Conservation (phyloP, 345 rosid genomes). For the Eucalyptus dawsonii region DNA sequence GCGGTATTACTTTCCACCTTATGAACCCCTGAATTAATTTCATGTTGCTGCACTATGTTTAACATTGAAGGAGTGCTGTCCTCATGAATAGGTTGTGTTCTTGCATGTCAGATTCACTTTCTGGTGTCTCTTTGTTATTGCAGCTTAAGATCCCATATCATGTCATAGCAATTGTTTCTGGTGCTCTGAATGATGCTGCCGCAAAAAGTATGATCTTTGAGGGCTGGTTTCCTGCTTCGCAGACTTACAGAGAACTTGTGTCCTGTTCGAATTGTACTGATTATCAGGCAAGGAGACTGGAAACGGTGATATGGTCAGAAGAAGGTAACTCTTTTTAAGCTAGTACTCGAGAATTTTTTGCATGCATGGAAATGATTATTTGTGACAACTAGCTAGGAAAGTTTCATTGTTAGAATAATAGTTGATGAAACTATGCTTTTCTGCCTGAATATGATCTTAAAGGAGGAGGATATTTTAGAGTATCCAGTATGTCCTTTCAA, state of each 20-base stretch:
- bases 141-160: slow-evolving; percentile 85
- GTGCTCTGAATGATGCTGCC: slow-evolving; percentile 88
- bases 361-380: not conserved
- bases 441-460: not conserved
- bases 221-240: slow-evolving; percentile 93
- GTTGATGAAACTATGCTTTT: not conserved
- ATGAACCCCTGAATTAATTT: not conserved
- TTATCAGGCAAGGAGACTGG: slow-evolving; percentile 78
- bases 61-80: not conserved
- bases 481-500: not conserved
- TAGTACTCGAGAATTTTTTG: no score
- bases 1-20: slow-evolving; percentile 19
- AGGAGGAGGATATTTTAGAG: not conserved
- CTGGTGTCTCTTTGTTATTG: not conserved
- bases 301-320: slow-evolving; percentile 89
- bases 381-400: not conserved
- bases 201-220: slow-evolving; percentile 97
- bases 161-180: slow-evolving; percentile 80
- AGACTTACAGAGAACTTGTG: slow-evolving; percentile 82
- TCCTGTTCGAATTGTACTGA: slow-evolving; percentile 93
- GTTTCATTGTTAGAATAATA: not conserved
- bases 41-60: not conserved
- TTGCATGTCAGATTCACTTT: not conserved
- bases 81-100: not conserved
- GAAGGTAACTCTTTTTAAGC: slow-evolving; percentile 35